phyloP scores from a whole-genome alignment of 495 filamentous ascomycete species.

The Aspergillus wentii region DNA sequence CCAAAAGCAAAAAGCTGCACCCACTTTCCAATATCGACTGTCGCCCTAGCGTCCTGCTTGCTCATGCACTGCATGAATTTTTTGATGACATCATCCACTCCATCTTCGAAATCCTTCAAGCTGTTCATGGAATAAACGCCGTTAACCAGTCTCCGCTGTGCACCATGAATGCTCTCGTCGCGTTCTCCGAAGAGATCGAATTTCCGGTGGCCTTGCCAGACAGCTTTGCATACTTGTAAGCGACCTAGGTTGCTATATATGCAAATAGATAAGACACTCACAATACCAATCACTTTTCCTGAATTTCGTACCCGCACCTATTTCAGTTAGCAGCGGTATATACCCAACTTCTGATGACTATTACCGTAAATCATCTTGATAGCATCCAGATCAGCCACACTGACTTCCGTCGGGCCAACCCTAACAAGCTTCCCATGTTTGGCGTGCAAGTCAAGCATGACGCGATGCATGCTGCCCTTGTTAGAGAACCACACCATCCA shows the following conservation, averaged over 20 bases:
- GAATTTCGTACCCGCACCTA: constrained; percentile 5
- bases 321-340: neutral
- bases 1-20: constrained; percentile 14
- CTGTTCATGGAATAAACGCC: constrained; percentile 21
- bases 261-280: too few relatives aligned
- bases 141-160: constrained; percentile 19
- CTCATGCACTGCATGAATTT: constrained; percentile 17
- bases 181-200: constrained; percentile 24
- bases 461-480: constrained; percentile 25
- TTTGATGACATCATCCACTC: constrained; percentile 19
- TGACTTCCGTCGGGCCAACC: constrained; percentile 34
- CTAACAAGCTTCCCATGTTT: constrained; percentile 33
- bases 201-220: constrained; percentile 21
- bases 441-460: constrained; percentile 23
- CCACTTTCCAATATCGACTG: constrained; percentile 8
- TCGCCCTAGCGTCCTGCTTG: neutral
- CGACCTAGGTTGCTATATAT: too few relatives aligned
- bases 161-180: constrained; percentile 15
- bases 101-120: constrained; percentile 21
- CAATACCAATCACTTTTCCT: constrained; percentile 9
- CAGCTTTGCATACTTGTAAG: too few relatives aligned
- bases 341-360: too few relatives aligned
- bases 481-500: constrained; percentile 23
- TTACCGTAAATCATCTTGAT: constrained; percentile 13
- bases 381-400: constrained; percentile 29